phyloP scores from a whole-genome alignment of 257 asterid species.

The Solanum sitiens region DNA sequence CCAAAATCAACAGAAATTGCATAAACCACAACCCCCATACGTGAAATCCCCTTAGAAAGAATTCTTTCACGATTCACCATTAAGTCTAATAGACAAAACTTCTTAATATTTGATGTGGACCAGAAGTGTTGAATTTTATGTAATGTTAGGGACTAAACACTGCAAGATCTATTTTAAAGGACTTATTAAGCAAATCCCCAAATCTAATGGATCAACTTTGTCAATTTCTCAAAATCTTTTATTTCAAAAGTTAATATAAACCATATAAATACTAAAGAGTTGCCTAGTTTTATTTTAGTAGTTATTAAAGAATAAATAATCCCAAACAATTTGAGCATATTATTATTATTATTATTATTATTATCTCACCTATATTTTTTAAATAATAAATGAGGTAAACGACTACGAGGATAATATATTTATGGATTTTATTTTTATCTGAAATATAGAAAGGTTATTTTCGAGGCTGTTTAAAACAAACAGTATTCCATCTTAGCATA shows the following conservation, averaged over 20 bases:
- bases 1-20: too few relatives aligned
- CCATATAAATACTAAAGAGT: background rate
- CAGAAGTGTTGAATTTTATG: background rate
- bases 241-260: background rate
- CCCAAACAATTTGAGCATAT: too few relatives aligned
- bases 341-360: too few relatives aligned
- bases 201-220: background rate
- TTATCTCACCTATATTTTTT: background rate
- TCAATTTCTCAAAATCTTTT: background rate
- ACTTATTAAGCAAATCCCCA: background rate
- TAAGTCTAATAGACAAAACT: too few relatives aligned
- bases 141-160: background rate
- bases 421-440: rapidly evolving
- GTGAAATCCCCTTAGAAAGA: too few relatives aligned
- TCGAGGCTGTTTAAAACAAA: background rate
- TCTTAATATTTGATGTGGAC: background rate
- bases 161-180: background rate
- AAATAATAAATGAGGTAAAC: too few relatives aligned
- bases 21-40: too few relatives aligned
- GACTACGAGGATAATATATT: too few relatives aligned
- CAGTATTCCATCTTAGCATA: background rate
- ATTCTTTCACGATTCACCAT: too few relatives aligned
- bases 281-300: background rate
- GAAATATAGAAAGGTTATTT: too few relatives aligned
- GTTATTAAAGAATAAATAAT: too few relatives aligned